Evolutionary conservation across 176 grass and related monocot genomes (phyloP).

Genomic region (Oropetium thomaeum): DNA sequence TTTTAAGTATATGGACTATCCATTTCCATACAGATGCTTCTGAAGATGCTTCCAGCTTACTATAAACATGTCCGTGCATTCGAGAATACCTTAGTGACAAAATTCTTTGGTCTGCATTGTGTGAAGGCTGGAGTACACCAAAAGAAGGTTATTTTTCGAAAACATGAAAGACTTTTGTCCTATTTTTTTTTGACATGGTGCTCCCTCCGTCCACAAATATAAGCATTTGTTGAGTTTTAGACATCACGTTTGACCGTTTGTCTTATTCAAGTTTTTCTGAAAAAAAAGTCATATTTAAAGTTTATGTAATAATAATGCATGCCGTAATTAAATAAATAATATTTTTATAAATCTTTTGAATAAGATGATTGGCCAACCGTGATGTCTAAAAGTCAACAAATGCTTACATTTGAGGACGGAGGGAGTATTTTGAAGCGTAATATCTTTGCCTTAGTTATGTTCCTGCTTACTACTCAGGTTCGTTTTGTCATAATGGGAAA

Average conservation of each 20-base stretch:
- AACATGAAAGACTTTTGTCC: conserved; percentile 6
- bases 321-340: no score
- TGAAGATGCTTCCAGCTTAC: conserved; percentile 88
- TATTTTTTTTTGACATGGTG: neutral
- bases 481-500: conserved; percentile 99
- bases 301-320: no score
- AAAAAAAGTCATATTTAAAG: no score
- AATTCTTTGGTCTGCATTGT: conserved; percentile 92
- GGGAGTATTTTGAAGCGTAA: conserved; percentile 7
- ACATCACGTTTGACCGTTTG: no score
- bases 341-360: no score
- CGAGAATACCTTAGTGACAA: conserved; percentile 80
- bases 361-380: no score
- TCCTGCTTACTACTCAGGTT: conserved; percentile 50
- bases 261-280: no score
- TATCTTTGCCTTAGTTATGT: conserved; percentile 30
- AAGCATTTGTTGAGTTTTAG: no score
- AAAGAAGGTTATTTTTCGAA: conserved; percentile 84
- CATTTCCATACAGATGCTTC: conserved; percentile 61
- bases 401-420: no score
- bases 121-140: conserved; percentile 73
- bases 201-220: no score
- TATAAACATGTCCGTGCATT: conserved; percentile 76
- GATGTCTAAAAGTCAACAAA: no score
- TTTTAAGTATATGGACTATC: conserved; percentile 16